A percentile compares a stretch with the other conserved stretches of the same genome.
Evolutionary conservation across 345 rosid species (phyloP).

Genomic region (Cardamine occulta): DNA sequence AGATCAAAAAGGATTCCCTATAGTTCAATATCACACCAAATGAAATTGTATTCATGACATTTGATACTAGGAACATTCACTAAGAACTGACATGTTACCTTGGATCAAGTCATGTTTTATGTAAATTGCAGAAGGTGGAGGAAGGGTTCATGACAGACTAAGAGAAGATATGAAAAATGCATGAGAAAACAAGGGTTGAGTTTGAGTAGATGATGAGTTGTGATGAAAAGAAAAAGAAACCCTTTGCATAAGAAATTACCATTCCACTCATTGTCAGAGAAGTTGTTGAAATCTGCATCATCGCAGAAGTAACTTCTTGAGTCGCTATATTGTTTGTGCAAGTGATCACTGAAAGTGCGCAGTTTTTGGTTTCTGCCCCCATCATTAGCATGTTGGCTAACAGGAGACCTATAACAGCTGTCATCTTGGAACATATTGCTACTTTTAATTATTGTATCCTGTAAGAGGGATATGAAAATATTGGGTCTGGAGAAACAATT

Average conservation of each 20-base stretch:
- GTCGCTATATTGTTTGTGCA: slow-evolving; percentile 43
- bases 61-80: slow-evolving; percentile 4
- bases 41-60: slow-evolving; percentile 12
- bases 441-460: slow-evolving; percentile 64
- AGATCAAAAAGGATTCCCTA: slow-evolving; percentile 18
- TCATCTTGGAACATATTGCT: slow-evolving; percentile 44
- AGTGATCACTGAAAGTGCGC: slow-evolving; percentile 38
- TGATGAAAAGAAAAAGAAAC: slow-evolving; percentile 14
- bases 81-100: slow-evolving; percentile 31
- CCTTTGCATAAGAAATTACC: slow-evolving; percentile 47
- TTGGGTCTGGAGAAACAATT: slow-evolving; percentile 14
- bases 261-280: slow-evolving; percentile 47
- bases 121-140: slow-evolving; percentile 10
- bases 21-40: slow-evolving; percentile 28
- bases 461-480: slow-evolving; percentile 27
- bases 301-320: slow-evolving; percentile 45
- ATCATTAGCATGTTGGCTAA: slow-evolving; percentile 39
- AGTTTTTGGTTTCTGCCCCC: slow-evolving; percentile 40
- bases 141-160: slow-evolving; percentile 12
- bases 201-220: slow-evolving; percentile 19
- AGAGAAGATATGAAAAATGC: slow-evolving; percentile 4
- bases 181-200: slow-evolving; percentile 23
- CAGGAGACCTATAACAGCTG: slow-evolving; percentile 44
- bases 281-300: slow-evolving; percentile 30
- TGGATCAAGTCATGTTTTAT: background rate